Evolutionary conservation across 2,329 filamentous ascomycete species (phyloP).

Genomic region (Fusarium robinianum): DNA sequence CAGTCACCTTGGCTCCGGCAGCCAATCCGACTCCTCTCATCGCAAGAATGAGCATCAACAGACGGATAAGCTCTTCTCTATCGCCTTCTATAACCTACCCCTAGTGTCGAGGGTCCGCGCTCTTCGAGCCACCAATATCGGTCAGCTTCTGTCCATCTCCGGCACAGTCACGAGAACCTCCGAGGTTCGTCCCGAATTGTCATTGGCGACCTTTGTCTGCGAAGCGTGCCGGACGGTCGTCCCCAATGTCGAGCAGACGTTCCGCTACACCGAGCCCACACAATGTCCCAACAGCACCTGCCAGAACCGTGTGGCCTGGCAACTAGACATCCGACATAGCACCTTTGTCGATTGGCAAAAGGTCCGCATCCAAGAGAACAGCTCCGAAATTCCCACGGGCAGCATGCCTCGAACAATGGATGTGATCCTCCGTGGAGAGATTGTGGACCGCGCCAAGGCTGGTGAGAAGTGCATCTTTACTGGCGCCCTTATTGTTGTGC

Average conservation of each 20-base stretch:
- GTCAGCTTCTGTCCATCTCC: constrained; percentile 91
- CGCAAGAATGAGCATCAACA: constrained; percentile 91
- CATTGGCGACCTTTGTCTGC: constrained; percentile 89
- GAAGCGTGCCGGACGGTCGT: constrained; percentile 84
- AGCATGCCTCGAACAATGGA: constrained; percentile 99
- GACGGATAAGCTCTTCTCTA: constrained; percentile 92
- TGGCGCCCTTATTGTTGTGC: constrained; percentile 92
- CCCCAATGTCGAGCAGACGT: constrained; percentile 93
- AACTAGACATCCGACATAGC: constrained; percentile 93
- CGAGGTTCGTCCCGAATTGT: constrained; percentile 92
- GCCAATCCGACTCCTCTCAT: constrained; percentile 68
- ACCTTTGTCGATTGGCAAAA: constrained; percentile 99
- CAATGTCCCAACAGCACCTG: constrained; percentile 90
- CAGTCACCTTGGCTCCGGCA: constrained; percentile 64
- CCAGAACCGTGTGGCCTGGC: constrained; percentile 90
- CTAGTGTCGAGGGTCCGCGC: constrained; percentile 84
- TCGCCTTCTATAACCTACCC: constrained; percentile 92
- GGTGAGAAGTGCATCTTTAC: constrained; percentile 99
- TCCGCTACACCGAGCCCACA: constrained; percentile 94
- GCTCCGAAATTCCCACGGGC: constrained; percentile 94
- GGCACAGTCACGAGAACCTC: constrained; percentile 96
- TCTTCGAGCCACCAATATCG: constrained; percentile 86
- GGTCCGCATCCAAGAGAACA: constrained; percentile 97
- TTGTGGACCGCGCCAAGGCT: constrained; percentile 95
- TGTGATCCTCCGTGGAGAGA: constrained; percentile 92